A percentile compares a stretch with the other conserved stretches of the same genome.
Conservation (phyloP, 202 grass and related monocot species). For the Zoysia matrella region DNA sequence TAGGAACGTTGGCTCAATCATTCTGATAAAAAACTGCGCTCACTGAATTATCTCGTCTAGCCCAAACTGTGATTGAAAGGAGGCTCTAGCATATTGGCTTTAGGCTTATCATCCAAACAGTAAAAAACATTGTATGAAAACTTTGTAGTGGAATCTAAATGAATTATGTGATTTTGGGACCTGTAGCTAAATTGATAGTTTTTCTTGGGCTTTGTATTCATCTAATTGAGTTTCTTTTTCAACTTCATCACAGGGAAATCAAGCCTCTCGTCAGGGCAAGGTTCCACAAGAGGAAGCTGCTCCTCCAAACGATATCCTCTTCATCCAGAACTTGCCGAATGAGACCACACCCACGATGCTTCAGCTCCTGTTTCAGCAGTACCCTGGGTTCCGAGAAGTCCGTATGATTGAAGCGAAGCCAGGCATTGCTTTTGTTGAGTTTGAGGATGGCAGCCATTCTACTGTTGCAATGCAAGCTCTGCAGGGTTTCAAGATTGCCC, state of each 20-base stretch:
- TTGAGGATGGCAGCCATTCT: slow-evolving; percentile 74
- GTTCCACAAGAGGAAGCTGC: slow-evolving; percentile 54
- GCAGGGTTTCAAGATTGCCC: slow-evolving; percentile 94
- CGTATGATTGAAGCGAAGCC: slow-evolving; percentile 89
- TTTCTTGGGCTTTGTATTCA: background rate
- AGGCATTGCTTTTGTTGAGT: slow-evolving; percentile 95
- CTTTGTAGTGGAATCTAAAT: no score
- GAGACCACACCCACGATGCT: slow-evolving; percentile 93
- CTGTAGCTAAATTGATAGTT: background rate
- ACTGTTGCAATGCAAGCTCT: slow-evolving; percentile 87
- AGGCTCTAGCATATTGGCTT: no score
- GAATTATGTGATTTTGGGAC: no score
- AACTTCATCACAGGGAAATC: slow-evolving; percentile 50
- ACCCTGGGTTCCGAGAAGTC: slow-evolving; percentile 92
- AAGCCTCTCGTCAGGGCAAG: slow-evolving; percentile 60
- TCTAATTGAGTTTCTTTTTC: slow-evolving; percentile 20
- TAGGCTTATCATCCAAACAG: no score
- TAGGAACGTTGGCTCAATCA: slow-evolving; percentile 25
- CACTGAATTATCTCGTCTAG: slow-evolving; percentile 7
- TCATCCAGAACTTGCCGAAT: slow-evolving; percentile 90
- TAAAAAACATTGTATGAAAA: no score
- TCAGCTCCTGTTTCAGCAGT: slow-evolving; percentile 95
- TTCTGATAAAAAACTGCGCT: slow-evolving; percentile 5
- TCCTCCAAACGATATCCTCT: slow-evolving; percentile 92
- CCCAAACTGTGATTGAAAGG: no score